Evolutionary conservation across 352 stramenopile species (phyloP), one percentile per base, ranked within the genome.

Genomic region (Blastocystis sp.): DNA sequence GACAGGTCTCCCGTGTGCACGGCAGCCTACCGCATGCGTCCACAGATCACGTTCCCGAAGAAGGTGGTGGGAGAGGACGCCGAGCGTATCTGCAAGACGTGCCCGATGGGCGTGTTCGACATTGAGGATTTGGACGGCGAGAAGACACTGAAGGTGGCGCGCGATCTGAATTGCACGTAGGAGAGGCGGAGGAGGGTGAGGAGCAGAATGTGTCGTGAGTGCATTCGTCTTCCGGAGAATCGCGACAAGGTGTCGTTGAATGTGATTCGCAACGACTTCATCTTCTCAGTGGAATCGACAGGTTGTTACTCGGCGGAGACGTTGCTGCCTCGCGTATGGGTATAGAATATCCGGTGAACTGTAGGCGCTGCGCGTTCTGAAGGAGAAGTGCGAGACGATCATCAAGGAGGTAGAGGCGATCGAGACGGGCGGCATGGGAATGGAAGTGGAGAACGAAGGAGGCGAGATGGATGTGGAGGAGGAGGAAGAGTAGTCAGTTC

Each of bases 201-300:
- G 29, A 27, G 27, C 38, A 89, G 65, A 63, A 89, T 89, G 86
- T 89, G 79, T 61, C 46, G 88, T 44, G 88, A 89, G 65, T 89
- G 76, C 40, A 77, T 89, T 24, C 86, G 87, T 24, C 57, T 71
- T 21, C 65, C 88, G 44, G 75, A 87, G 44, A 89, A 71, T 29
- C 29, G 54, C 21, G 56, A 87, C n/a, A n/a, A 36, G 8, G 87
- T 89, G 18, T 29, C 57, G 34, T 36, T 89, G 34, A 63, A 86
- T n/a, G 54, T 87, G 38, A 77, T 86, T 24, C 71, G 64, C 29
- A 78, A 89, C n/a, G 87, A 89, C 49, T 89, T 89, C 59, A 89
- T 90, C 56, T 90, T 90, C 57, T 87, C 79, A 27, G 87, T 89
- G n/a, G 88, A 89, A 67, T 86, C 46, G 46, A 84, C 87, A 1